Evolutionary conservation across 352 stramenopile genomes (phyloP).

Genomic region (Phytophthora capsici): DNA sequence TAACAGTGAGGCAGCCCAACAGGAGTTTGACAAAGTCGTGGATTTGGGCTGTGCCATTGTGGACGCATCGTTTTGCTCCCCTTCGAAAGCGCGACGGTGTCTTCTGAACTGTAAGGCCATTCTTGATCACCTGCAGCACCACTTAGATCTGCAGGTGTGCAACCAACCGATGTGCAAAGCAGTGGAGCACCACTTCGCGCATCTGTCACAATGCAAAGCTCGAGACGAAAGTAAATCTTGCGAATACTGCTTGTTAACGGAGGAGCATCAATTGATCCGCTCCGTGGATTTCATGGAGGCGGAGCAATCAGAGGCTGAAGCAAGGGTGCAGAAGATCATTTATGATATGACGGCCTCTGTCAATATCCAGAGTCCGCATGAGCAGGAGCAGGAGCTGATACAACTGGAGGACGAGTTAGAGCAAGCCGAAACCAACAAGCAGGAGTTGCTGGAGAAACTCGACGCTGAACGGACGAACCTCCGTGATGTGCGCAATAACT

Average conservation of each 20-base stretch:
- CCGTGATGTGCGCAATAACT: slow-evolving; percentile 44
- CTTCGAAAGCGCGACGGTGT: slow-evolving; percentile 53
- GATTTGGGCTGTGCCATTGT: slow-evolving; percentile 61
- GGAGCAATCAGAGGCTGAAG: slow-evolving; percentile 60
- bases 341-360: slow-evolving; percentile 57
- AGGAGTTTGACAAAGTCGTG: slow-evolving; percentile 50
- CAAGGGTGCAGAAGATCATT: slow-evolving; percentile 57
- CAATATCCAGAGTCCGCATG: slow-evolving; percentile 40
- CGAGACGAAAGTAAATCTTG: slow-evolving; percentile 38
- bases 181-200: slow-evolving; percentile 67
- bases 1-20: slow-evolving; percentile 21
- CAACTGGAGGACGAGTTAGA: slow-evolving; percentile 70
- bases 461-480: slow-evolving; percentile 30
- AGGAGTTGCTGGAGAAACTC: slow-evolving; percentile 52
- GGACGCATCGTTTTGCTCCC: slow-evolving; percentile 65
- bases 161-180: slow-evolving; percentile 55
- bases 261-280: slow-evolving; percentile 55
- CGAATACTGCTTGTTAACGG: slow-evolving; percentile 65
- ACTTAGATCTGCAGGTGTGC: slow-evolving; percentile 63
- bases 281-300: slow-evolving; percentile 55
- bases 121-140: slow-evolving; percentile 65
- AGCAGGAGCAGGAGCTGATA: slow-evolving; percentile 50
- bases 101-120: slow-evolving; percentile 63
- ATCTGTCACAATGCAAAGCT: slow-evolving; percentile 59
- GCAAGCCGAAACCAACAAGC: slow-evolving; percentile 62